These are phyloP conservation scores for Globisporangium irregulare DNA, from an alignment of 352 stramenopile genomes.

Conservation along the genomic window DNA sequence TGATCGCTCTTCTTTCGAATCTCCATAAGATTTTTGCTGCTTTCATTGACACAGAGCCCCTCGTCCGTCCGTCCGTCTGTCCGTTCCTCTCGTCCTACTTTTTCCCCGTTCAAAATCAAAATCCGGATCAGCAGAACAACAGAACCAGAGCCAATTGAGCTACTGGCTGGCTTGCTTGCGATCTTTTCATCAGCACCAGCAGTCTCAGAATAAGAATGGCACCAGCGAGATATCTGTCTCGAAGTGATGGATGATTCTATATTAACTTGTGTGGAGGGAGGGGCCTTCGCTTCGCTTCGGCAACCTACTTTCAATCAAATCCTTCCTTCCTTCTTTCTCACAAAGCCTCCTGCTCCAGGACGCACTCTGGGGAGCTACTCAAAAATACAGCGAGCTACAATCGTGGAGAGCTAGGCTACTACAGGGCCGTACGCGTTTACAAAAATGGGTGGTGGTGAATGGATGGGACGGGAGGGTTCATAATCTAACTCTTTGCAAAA, in stretches of 20 bases:
- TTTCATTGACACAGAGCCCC: not conserved
- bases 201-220: not conserved
- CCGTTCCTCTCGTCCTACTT: not conserved
- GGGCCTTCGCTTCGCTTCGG: not conserved
- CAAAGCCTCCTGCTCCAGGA: not conserved
- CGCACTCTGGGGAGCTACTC: not conserved
- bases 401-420: not conserved
- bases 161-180: not conserved
- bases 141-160: not conserved
- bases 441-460: not conserved
- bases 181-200: not conserved
- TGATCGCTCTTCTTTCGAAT: not conserved
- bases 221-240: not conserved
- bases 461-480: not conserved
- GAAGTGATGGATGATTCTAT: not conserved
- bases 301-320: not conserved
- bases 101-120: not conserved
- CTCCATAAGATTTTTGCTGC: not conserved
- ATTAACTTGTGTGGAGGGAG: not conserved
- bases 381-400: conserved; percentile 1
- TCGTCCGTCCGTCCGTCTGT: no score
- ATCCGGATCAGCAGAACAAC: not conserved
- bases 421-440: not conserved
- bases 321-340: not conserved
- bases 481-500: conserved; percentile 1